Percentiles rank a stretch among this genome's conserved stretches.
phyloP scores from a whole-genome alignment of 306 rosid species.

The Pachyrhizus erosus region DNA sequence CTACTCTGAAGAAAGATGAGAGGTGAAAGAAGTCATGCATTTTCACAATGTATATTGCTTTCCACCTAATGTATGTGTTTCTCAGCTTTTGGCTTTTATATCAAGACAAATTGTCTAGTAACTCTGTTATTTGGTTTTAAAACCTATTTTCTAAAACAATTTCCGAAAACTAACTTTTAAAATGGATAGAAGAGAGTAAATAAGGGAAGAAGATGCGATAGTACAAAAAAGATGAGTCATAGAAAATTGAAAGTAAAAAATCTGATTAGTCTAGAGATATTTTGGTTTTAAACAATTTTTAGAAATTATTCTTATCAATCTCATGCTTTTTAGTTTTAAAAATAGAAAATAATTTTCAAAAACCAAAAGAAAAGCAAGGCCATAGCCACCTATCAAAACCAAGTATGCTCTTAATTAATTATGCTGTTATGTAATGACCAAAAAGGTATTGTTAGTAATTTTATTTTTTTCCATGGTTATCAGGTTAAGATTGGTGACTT shows the following conservation, averaged over 20 bases:
- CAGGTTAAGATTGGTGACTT: constrained; percentile 97
- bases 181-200: no score
- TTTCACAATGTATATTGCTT: no score
- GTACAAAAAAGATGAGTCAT: no score
- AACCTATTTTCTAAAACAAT: no score
- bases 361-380: neutral
- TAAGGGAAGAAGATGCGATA: neutral
- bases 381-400: neutral
- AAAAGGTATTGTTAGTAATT: neutral
- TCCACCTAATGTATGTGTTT: no score
- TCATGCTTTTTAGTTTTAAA: neutral
- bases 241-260: neutral
- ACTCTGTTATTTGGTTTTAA: no score
- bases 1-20: neutral
- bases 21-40: neutral
- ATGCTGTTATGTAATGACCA: neutral
- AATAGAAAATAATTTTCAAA: neutral
- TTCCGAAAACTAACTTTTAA: no score
- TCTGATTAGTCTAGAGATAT: no score
- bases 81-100: no score
- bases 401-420: neutral
- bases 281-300: neutral
- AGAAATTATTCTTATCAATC: neutral
- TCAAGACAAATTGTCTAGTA: no score
- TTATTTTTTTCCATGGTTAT: neutral